Evolutionary conservation across 768 basidiomycete species (phyloP), one percentile per base, ranked within the genome.

Genomic region (Stropharia rugosoannulata): DNA sequence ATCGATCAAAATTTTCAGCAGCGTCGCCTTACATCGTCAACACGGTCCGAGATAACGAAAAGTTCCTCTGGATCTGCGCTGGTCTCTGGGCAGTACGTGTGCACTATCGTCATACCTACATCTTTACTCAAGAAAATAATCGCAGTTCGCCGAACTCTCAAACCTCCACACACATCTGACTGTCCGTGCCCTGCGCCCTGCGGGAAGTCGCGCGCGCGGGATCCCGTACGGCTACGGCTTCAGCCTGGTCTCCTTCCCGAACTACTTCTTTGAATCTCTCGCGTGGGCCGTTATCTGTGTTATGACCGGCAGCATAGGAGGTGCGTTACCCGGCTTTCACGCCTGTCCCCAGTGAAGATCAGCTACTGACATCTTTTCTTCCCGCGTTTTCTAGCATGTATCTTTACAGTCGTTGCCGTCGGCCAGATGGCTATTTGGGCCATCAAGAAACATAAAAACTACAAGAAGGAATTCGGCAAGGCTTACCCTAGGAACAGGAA

Each of bases 191-290:
- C 84, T 99, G 43, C 90, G 97, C 18, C 93, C 96, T 0, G 75
- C 81, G 19, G 93, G 91, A 13, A 81, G 87, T 5, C 86, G 83
- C 56, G 82, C 79, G 53, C 88, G 96, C 46, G 87, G 81, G n/a
- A 88, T 97, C 62, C 97, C 97, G 0, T 73, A 77, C n/a, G 96
- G 97, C 22, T 96, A 94, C 61, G 95, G 95, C 5, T 99, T 98
- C 74, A 77, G 84, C 51, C 72, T 83, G n/a, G 81, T 95, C 39
- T 89, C 92, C 5, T 90, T 83, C 76, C 93, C 96, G 13, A 98
- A 99, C 71, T 99, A 99, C 74, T 86, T 91, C 68, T 98, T 95
- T 65, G 97, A 99, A 73, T 80, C 75, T 7, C 57, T 96, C 22
- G 87, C 75, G 0, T 97, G 96, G 92, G 64, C 77, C 4, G 75